These are phyloP conservation scores for Podospora australis DNA, from an alignment of 495 filamentous ascomycete genomes.

Conservation along the genomic window DNA sequence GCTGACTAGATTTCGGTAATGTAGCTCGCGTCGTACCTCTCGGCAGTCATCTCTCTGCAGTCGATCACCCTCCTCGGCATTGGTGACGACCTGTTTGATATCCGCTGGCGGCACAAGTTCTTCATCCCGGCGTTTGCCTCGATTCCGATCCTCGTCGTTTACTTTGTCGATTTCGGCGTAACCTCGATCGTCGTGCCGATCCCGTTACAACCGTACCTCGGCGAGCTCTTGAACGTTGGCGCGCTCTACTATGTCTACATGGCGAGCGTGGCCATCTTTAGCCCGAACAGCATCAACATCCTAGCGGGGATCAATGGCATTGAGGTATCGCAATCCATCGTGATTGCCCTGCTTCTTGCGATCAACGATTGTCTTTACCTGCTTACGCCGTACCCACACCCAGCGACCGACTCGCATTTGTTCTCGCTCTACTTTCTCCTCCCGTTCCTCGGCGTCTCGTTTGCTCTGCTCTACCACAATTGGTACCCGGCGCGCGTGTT, in stretches of 20 bases:
- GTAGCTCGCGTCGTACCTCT: conserved; percentile 90
- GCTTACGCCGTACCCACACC: conserved; percentile 75
- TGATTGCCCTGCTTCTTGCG: conserved; percentile 77
- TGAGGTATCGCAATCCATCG: conserved; percentile 87
- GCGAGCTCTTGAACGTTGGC: conserved; percentile 75
- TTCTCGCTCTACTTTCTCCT: conserved; percentile 93
- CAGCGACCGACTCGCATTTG: conserved; percentile 89
- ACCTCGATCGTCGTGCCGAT: conserved; percentile 88
- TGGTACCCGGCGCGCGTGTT: conserved; percentile 96
- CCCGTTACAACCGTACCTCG: conserved; percentile 74
- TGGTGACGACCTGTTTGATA: conserved; percentile 94
- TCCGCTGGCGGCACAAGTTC: conserved; percentile 97
- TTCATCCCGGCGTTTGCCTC: conserved; percentile 92
- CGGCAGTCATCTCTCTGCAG: conserved; percentile 86
- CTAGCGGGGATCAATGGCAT: conserved; percentile 96
- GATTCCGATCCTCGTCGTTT: conserved; percentile 91
- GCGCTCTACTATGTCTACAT: conserved; percentile 94
- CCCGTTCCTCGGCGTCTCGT: conserved; percentile 86
- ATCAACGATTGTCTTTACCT: conserved; percentile 80
- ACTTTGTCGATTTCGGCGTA: conserved; percentile 96
- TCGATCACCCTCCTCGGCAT: conserved; percentile 85
- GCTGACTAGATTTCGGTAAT: background rate
- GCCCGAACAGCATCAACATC: conserved; percentile 98
- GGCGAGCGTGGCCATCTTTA: conserved; percentile 90
- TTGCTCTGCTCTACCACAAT: conserved; percentile 83